Percentiles rank a stretch among this genome's conserved stretches.
Evolutionary conservation across 2,329 filamentous ascomycete species (phyloP).

Genomic region (Fusarium globosum): DNA sequence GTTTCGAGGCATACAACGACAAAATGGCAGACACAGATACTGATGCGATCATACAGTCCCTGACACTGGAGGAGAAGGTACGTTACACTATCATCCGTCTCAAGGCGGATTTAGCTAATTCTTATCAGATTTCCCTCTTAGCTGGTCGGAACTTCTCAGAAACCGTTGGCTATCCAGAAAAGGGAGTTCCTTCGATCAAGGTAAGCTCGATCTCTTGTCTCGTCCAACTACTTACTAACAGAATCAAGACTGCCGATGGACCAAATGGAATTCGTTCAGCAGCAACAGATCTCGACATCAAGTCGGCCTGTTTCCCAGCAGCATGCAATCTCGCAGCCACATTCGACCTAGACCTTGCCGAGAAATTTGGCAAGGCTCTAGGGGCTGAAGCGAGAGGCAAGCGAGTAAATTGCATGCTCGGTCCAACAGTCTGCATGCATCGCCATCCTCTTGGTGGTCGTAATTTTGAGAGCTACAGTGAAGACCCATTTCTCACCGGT

Average conservation of each 20-base stretch:
- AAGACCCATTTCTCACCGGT: conserved; percentile 60
- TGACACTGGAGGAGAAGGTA: conserved; percentile 40
- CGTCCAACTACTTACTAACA: background rate
- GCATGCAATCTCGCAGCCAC: conserved; percentile 65
- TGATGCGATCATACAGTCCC: conserved; percentile 18
- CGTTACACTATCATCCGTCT: fast-evolving
- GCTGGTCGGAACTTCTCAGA: conserved; percentile 42
- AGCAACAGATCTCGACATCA: conserved; percentile 44
- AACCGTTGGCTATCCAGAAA: conserved; percentile 28
- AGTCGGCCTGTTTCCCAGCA: conserved; percentile 48
- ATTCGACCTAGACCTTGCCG: conserved; percentile 68
- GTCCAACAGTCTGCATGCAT: conserved; percentile 67
- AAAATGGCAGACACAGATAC: conserved; percentile 19
- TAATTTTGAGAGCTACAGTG: conserved; percentile 60
- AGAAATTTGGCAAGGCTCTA: conserved; percentile 66
- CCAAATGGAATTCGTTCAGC: conserved; percentile 52
- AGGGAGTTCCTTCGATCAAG: conserved; percentile 37
- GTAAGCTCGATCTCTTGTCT: background rate
- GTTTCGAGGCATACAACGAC: background rate
- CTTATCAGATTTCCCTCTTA: conserved; percentile 33
- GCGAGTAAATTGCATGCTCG: conserved; percentile 76
- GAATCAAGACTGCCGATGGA: conserved; percentile 42
- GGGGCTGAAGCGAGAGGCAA: conserved; percentile 67
- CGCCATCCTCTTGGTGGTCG: conserved; percentile 60
- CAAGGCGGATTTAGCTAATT: background rate